Evolutionary conservation across 352 stramenopile genomes (phyloP).

Genomic region (Globisporangium solare): DNA sequence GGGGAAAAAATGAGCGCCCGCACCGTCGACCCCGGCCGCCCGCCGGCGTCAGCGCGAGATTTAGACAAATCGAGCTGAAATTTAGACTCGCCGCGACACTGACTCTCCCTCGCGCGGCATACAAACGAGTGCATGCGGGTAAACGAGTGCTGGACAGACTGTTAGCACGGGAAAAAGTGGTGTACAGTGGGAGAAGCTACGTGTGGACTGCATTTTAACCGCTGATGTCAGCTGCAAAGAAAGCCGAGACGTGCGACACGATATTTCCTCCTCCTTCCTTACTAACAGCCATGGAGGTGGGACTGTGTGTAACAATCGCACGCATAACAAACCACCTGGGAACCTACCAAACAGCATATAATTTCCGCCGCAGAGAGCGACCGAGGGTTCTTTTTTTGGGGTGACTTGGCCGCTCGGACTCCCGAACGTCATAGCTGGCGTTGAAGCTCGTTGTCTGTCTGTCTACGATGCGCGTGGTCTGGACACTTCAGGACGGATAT

Average conservation of each 20-base stretch:
- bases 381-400: background rate
- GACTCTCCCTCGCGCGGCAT: slow-evolving; percentile 13
- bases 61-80: slow-evolving; percentile 7
- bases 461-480: too few relatives aligned
- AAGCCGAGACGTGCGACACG: slow-evolving; percentile 9
- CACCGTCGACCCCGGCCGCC: too few relatives aligned
- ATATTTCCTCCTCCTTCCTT: background rate
- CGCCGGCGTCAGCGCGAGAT: background rate
- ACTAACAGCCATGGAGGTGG: slow-evolving; percentile 3
- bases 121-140: background rate
- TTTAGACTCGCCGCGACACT: slow-evolving; percentile 14
- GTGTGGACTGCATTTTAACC: background rate
- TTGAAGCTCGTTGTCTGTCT: too few relatives aligned
- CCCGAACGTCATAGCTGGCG: too few relatives aligned
- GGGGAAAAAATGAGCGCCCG: slow-evolving; percentile 7
- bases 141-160: background rate
- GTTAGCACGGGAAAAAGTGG: background rate
- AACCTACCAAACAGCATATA: slow-evolving; percentile 5
- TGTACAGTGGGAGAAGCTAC: too few relatives aligned
- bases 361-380: background rate
- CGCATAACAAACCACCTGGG: background rate
- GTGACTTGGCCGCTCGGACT: too few relatives aligned
- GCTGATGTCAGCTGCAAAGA: background rate
- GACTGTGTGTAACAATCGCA: slow-evolving; percentile 13
- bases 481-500: too few relatives aligned